Percentiles rank a stretch among this genome's conserved stretches.
phyloP scores from a whole-genome alignment of 139 green algal genomes.

The Coelastrella sp. region DNA sequence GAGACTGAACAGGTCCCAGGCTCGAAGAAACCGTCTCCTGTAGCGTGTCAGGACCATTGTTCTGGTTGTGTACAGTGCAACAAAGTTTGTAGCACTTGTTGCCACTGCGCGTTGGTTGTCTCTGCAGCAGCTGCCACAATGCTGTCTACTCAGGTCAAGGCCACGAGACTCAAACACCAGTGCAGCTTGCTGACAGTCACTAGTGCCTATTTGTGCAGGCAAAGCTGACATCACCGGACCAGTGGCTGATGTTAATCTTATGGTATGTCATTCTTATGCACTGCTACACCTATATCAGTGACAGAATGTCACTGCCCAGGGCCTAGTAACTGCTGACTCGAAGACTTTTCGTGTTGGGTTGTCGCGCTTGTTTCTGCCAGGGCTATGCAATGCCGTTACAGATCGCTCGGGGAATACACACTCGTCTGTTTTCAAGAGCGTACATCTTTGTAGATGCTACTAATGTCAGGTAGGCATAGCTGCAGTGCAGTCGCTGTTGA shows the following conservation, averaged over 20 bases:
- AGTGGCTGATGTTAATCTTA: slow-evolving; percentile 87
- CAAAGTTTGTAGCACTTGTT: background rate
- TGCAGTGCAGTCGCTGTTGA: background rate
- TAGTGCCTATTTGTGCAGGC: slow-evolving; percentile 51
- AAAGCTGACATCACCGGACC: slow-evolving; percentile 85
- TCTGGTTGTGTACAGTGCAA: background rate
- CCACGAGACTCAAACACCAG: too few relatives aligned
- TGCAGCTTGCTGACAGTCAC: too few relatives aligned
- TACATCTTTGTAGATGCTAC: slow-evolving; percentile 74
- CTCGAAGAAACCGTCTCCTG: too few relatives aligned
- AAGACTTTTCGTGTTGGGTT: too few relatives aligned
- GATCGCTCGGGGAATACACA: slow-evolving; percentile 81
- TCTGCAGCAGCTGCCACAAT: too few relatives aligned
- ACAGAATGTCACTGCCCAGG: too few relatives aligned
- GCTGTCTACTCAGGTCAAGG: too few relatives aligned
- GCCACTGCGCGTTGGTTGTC: too few relatives aligned
- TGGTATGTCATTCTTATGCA: too few relatives aligned
- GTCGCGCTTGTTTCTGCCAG: slow-evolving; percentile 47
- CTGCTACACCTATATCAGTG: too few relatives aligned
- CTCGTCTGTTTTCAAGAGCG: slow-evolving; percentile 78
- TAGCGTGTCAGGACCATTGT: too few relatives aligned
- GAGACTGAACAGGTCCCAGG: background rate
- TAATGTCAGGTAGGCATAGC: background rate
- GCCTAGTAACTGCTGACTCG: too few relatives aligned
- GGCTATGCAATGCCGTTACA: slow-evolving; percentile 85